Conservation (phyloP, 2,329 filamentous ascomycete genomes). For the Fusarium scirpi region DNA sequence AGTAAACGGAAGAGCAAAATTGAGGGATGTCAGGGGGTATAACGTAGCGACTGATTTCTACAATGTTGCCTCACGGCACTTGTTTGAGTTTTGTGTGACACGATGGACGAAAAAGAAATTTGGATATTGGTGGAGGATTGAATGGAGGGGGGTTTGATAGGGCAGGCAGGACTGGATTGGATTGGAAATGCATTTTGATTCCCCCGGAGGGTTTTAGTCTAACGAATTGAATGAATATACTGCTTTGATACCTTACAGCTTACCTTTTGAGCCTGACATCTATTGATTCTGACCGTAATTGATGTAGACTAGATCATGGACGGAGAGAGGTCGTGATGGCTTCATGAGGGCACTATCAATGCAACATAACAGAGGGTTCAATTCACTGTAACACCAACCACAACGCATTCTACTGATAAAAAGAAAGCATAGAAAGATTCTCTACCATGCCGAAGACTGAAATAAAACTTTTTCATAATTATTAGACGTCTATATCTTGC, state of each 20-base stretch:
- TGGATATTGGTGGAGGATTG: background rate
- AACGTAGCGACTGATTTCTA: conserved; percentile 50
- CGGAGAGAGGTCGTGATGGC: conserved; percentile 17
- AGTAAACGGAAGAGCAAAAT: conserved; percentile 31
- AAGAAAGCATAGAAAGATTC: background rate
- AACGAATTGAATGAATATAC: conserved; percentile 38
- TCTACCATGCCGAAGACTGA: fast-evolving
- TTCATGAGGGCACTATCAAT: background rate
- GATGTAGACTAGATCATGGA: background rate
- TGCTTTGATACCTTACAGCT: background rate
- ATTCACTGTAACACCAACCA: background rate
- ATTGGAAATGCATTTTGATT: conserved; percentile 39
- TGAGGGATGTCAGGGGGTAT: conserved; percentile 19
- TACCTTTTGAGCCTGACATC: background rate
- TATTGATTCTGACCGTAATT: background rate
- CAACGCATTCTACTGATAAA: background rate
- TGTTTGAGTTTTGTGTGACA: conserved; percentile 49
- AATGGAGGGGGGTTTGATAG: background rate
- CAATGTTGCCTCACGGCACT: conserved; percentile 63
- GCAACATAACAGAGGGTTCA: conserved; percentile 1
- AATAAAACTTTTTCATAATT: background rate
- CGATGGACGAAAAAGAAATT: conserved; percentile 14
- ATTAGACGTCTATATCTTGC: conserved; percentile 22
- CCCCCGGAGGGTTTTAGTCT: conserved; percentile 39
- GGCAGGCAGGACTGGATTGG: conserved; percentile 7